Evolutionary conservation across 2,329 filamentous ascomycete species (phyloP).

Genomic region (Neophaeococcomyces aloes): DNA sequence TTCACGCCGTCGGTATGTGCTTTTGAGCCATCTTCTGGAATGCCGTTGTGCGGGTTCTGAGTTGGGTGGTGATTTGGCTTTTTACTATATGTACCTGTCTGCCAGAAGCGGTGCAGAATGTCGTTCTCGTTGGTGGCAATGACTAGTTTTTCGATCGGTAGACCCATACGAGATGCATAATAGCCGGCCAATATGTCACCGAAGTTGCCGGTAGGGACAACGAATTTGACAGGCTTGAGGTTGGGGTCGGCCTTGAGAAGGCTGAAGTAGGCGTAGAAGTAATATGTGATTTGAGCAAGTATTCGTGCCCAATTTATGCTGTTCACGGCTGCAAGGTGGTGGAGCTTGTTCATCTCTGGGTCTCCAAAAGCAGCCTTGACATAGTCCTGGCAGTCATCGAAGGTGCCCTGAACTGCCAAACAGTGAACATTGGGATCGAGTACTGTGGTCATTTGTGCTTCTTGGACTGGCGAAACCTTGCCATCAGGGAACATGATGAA

Average conservation of each 20-base stretch:
- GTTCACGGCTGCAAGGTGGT: conserved; percentile 87
- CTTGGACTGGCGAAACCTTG: conserved; percentile 81
- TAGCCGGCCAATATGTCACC: conserved; percentile 82
- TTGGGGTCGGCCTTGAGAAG: conserved; percentile 49
- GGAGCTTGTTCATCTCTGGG: conserved; percentile 65
- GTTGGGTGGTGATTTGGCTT: conserved; percentile 41
- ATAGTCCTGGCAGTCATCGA: conserved; percentile 94
- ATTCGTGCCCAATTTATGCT: conserved; percentile 96
- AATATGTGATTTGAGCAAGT: conserved; percentile 92
- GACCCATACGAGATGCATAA: conserved; percentile 79
- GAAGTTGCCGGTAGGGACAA: conserved; percentile 94
- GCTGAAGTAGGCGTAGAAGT: conserved; percentile 87
- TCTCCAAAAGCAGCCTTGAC: conserved; percentile 90
- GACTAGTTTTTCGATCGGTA: conserved; percentile 78
- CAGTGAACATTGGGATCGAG: conserved; percentile 88
- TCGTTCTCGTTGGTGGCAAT: conserved; percentile 97
- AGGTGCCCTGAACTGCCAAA: conserved; percentile 76
- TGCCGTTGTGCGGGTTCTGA: conserved; percentile 18
- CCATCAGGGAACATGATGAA: conserved; percentile 92
- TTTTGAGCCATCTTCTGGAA: conserved; percentile 45
- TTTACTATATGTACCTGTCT: conserved; percentile 79
- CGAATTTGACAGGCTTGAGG: conserved; percentile 61
- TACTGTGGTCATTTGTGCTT: conserved; percentile 94
- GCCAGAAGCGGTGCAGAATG: conserved; percentile 91
- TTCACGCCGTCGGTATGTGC: conserved; percentile 64